A percentile compares a stretch with the other conserved stretches of the same genome.
Conservation (phyloP, 2,329 filamentous ascomycete species). For the Exophiala alcalophila region DNA sequence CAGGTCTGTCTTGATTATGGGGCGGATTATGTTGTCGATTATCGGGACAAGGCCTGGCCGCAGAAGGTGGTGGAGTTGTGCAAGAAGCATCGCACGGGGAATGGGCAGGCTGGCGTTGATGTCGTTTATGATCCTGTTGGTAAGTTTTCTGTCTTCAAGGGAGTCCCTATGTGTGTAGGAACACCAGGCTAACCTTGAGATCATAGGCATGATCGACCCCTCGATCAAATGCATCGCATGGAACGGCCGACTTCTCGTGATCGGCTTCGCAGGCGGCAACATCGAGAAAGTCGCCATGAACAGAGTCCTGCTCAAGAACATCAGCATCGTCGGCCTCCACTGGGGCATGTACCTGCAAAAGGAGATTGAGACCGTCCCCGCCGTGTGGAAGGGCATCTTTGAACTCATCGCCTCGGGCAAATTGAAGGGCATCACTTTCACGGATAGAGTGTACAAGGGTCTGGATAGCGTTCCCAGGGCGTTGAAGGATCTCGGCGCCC, state of each 20-base stretch:
- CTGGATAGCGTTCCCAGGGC: constrained; percentile 75
- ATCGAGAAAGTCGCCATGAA: constrained; percentile 95
- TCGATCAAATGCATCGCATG: constrained; percentile 89
- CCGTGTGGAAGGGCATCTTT: constrained; percentile 81
- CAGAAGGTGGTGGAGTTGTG: constrained; percentile 69
- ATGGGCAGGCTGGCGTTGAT: constrained; percentile 68
- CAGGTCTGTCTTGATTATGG: constrained; percentile 76
- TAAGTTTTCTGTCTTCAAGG: no score
- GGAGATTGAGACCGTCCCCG: constrained; percentile 66
- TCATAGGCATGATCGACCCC: constrained; percentile 65
- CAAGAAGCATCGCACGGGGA: constrained; percentile 56
- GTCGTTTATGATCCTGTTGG: constrained; percentile 95
- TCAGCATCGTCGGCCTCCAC: constrained; percentile 81
- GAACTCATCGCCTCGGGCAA: constrained; percentile 73
- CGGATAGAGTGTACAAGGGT: constrained; percentile 76
- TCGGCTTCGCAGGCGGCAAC: constrained; percentile 80
- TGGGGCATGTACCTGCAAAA: constrained; percentile 79
- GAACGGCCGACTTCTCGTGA: constrained; percentile 83
- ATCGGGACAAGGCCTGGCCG: constrained; percentile 67
- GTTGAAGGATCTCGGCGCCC: constrained; percentile 69
- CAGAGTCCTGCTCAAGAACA: constrained; percentile 89
- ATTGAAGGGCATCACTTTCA: constrained; percentile 77
- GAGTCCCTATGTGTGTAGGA: no score
- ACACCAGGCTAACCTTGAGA: no score
- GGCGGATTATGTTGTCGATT: constrained; percentile 80